Conservation (phyloP, 1,284 basidiomycete species). For the Nidula niveotomentosa region DNA sequence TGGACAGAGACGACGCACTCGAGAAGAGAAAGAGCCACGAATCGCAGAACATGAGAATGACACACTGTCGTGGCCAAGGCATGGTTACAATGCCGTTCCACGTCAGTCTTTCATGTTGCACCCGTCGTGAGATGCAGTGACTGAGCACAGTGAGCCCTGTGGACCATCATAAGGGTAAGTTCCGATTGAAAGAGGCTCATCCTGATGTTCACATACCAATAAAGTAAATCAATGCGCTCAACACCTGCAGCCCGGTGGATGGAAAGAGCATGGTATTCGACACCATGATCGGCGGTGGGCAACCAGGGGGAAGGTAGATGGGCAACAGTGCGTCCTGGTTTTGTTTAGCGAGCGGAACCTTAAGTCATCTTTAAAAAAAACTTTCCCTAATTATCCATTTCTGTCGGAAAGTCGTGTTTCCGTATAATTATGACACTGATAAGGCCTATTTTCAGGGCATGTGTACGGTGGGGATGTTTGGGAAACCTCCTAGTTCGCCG, state of each 20-base stretch:
- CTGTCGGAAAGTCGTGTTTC: not conserved
- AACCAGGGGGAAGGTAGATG: not conserved
- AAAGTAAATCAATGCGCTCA: slow-evolving; percentile 27
- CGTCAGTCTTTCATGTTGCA: slow-evolving; percentile 18
- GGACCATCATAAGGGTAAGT: not conserved
- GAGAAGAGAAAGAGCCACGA: slow-evolving; percentile 34
- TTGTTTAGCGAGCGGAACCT: not conserved
- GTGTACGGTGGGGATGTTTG: no score
- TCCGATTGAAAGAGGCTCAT: not conserved
- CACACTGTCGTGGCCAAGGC: slow-evolving; percentile 27
- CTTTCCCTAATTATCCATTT: not conserved
- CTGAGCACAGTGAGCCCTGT: slow-evolving; percentile 30
- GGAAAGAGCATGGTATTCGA: slow-evolving; percentile 21
- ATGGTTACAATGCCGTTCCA: slow-evolving; percentile 19
- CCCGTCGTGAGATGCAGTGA: slow-evolving; percentile 29
- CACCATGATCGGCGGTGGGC: slow-evolving; percentile 5
- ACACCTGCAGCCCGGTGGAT: slow-evolving; percentile 21
- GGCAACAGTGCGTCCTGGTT: not conserved
- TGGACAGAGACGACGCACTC: slow-evolving; percentile 19
- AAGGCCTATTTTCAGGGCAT: not conserved
- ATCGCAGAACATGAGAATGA: slow-evolving; percentile 29
- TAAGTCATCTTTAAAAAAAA: not conserved
- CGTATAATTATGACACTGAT: not conserved
- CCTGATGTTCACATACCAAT: slow-evolving; percentile 17
- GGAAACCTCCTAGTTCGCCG: no score